Conservation (phyloP, 768 basidiomycete species). For the Gymnopilus dilepis region DNA sequence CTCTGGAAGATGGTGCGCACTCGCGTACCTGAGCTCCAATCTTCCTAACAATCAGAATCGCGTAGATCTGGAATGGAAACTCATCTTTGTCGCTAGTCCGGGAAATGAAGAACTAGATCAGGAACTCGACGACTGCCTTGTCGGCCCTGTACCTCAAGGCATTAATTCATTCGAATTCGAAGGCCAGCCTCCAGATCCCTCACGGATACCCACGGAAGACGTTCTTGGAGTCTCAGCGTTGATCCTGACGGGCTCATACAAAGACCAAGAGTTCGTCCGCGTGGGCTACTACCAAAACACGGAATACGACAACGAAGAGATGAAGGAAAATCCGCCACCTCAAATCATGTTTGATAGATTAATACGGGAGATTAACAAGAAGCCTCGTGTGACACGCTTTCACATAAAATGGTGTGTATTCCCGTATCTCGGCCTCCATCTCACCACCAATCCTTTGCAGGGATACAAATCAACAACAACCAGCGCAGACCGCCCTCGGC, state of each 20-base stretch:
- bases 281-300: conserved; percentile 99
- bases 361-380: conserved; percentile 86
- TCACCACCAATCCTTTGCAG: conserved; percentile 37
- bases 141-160: conserved; percentile 96
- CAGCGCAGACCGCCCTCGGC: conserved; percentile 27
- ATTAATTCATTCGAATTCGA: conserved; percentile 98
- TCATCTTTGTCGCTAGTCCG: conserved; percentile 96
- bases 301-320: conserved; percentile 95
- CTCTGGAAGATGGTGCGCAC: conserved; percentile 79
- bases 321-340: conserved; percentile 74
- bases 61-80: conserved; percentile 95
- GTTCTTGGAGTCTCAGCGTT: conserved; percentile 96
- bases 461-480: conserved; percentile 62
- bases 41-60: not conserved
- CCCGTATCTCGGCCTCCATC: not conserved
- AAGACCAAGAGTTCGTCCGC: conserved; percentile 98
- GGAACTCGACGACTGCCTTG: conserved; percentile 96
- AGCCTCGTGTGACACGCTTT: conserved; percentile 92
- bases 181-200: conserved; percentile 81
- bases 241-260: conserved; percentile 95
- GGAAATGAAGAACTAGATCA: conserved; percentile 93
- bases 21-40: conserved; percentile 19
- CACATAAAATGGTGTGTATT: conserved; percentile 81
- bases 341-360: conserved; percentile 80
- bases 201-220: conserved; percentile 86